Percentiles rank a stretch among this genome's conserved stretches.
These are phyloP conservation scores for Monilinia fructicola DNA, from an alignment of 2,329 filamentous ascomycete species.

Conservation along the genomic window DNA sequence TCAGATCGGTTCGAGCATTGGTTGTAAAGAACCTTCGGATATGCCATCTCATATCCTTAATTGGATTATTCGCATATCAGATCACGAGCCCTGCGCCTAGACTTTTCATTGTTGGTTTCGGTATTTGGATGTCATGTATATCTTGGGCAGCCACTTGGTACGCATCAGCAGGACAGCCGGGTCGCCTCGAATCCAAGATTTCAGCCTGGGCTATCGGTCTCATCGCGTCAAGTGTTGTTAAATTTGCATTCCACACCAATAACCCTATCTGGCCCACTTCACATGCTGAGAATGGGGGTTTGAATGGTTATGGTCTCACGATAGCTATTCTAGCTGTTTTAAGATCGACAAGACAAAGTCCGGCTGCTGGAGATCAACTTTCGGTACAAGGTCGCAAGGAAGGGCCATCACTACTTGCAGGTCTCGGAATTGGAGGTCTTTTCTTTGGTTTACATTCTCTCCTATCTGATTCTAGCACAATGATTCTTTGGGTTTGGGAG, in stretches of 20 bases:
- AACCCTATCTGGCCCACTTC: constrained; percentile 97
- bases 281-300: constrained; percentile 84
- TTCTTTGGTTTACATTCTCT: constrained; percentile 90
- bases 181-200: constrained; percentile 77
- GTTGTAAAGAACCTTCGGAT: constrained; percentile 67
- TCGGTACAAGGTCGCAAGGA: constrained; percentile 55
- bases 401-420: constrained; percentile 70
- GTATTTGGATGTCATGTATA: constrained; percentile 75
- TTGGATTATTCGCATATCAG: constrained; percentile 77
- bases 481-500: constrained; percentile 98
- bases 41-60: constrained; percentile 74
- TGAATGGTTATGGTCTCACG: constrained; percentile 79
- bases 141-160: constrained; percentile 82
- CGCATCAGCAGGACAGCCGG: constrained; percentile 71
- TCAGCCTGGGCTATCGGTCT: constrained; percentile 79
- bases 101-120: constrained; percentile 78
- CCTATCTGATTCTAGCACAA: constrained; percentile 94
- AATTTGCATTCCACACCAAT: constrained; percentile 91
- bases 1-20: constrained; percentile 65
- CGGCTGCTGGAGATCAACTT: constrained; percentile 44
- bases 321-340: constrained; percentile 75
- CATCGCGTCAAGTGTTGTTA: constrained; percentile 80
- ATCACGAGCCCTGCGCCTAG: constrained; percentile 70
- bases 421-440: constrained; percentile 76
- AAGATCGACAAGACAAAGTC: constrained; percentile 68